Conservation (phyloP, 495 filamentous ascomycete species). For the Penicillium simplicissimum region DNA sequence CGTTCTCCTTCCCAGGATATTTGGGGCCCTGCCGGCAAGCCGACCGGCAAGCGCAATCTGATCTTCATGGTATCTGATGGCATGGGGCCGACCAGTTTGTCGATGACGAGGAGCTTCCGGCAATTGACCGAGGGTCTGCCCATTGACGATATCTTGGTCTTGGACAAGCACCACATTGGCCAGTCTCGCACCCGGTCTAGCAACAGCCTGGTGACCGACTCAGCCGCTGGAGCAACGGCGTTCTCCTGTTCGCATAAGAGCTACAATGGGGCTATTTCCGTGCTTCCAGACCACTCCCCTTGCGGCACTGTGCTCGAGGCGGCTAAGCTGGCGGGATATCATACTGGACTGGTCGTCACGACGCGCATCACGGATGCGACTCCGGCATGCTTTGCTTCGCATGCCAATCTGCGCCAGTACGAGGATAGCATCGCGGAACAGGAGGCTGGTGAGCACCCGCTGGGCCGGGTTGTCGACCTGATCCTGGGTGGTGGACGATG, state of each 20-base stretch:
- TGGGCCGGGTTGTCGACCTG: slow-evolving; percentile 85
- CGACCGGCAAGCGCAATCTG: slow-evolving; percentile 80
- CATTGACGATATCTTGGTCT: slow-evolving; percentile 66
- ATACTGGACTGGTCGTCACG: slow-evolving; percentile 92
- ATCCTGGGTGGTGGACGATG: slow-evolving; percentile 92
- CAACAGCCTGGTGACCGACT: slow-evolving; percentile 84
- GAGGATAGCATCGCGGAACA: slow-evolving; percentile 92
- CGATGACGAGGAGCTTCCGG: slow-evolving; percentile 77
- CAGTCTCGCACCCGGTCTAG: slow-evolving; percentile 83
- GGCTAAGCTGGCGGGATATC: slow-evolving; percentile 85
- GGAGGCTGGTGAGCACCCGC: slow-evolving; percentile 80
- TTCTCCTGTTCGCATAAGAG: slow-evolving; percentile 91
- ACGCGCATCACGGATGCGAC: slow-evolving; percentile 96
- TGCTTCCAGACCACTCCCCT: slow-evolving; percentile 78
- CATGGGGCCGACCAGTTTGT: slow-evolving; percentile 92
- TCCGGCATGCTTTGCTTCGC: slow-evolving; percentile 92
- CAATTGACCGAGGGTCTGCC: slow-evolving; percentile 70
- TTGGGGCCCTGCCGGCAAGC: slow-evolving; percentile 50
- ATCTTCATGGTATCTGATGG: slow-evolving; percentile 99
- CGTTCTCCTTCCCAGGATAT: slow-evolving; percentile 20
- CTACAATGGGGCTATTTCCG: slow-evolving; percentile 94
- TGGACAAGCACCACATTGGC: slow-evolving; percentile 87
- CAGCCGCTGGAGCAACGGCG: slow-evolving; percentile 91
- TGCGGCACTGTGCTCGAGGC: slow-evolving; percentile 96
- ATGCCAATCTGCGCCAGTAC: slow-evolving; percentile 75